Evolutionary conservation across 495 filamentous ascomycete species (phyloP), one percentile per base, ranked within the genome.

Genomic region (Durotheca rogersii): DNA sequence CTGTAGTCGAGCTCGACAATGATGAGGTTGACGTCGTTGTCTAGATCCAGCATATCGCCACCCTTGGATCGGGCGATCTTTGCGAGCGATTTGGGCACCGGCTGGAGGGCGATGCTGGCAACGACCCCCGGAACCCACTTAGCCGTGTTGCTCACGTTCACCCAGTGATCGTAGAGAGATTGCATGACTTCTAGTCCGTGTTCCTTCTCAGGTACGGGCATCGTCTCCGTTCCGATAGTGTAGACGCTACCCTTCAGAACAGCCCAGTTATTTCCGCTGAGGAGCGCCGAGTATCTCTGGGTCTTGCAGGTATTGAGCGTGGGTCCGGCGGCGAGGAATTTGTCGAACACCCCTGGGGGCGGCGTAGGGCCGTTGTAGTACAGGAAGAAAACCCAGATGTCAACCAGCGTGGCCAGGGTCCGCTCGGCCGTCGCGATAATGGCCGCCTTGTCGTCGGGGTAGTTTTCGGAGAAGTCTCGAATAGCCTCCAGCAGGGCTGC

Each of bases 341-440:
- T 74, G 41, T 76, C 68, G 47, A 85, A 85, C 6, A 80, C 70
- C 3, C 71, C 77, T 10, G 67, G 54, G 1, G 81, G 80, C 9
- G 79, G 78, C 39, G 74, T 67, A 0, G 77, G 72, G 2, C 79
- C 81, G 37, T 85, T 77, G 53, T 83, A 83, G 69, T 82, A 85
- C n/a, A 82, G 51, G 56, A 83, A 85, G 50, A 83, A 60, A 38
- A 81, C 74, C 77, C 79, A 82, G 19, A 75, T 67, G n/a, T 81
- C 72, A 41, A 82, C 34, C 0, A 77, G 31, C 1, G 68, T 63
- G 16, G 45, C 35, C 32, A 62, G 36, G 0, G 76, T 71, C n/a
- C 76, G 66, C 55, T 82, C 74, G 0, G 74, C 65, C 0, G 81
- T 83, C 45, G 76, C 53, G 33, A 83, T 81, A 18, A 82, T 73